These are phyloP conservation scores for Kwoniella botswanensis DNA, from an alignment of 768 basidiomycete genomes.

Conservation along the genomic window DNA sequence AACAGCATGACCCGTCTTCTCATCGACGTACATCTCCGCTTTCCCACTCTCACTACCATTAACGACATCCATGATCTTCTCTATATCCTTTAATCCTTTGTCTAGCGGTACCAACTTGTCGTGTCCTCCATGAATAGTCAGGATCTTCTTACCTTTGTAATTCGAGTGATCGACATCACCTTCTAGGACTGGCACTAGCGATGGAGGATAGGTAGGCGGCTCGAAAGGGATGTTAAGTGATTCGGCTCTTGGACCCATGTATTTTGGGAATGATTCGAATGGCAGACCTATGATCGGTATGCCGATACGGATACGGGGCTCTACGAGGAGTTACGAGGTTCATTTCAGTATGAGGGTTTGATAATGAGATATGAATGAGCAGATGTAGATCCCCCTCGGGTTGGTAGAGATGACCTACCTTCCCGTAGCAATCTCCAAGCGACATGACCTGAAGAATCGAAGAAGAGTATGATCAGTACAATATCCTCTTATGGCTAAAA, in stretches of 20 bases:
- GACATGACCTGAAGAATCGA: slow-evolving; percentile 65
- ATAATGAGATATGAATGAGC: too few relatives aligned
- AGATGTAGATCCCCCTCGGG: too few relatives aligned
- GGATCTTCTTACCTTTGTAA: slow-evolving; percentile 73
- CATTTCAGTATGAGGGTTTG: too few relatives aligned
- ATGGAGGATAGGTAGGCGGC: slow-evolving; percentile 67
- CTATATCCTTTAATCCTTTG: slow-evolving; percentile 67
- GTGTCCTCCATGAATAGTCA: slow-evolving; percentile 70
- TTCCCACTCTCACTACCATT: slow-evolving; percentile 65
- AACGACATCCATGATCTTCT: slow-evolving; percentile 56
- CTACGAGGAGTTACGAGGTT: slow-evolving; percentile 42
- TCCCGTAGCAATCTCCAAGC: slow-evolving; percentile 72
- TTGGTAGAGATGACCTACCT: slow-evolving; percentile 57
- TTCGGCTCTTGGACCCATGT: slow-evolving; percentile 59
- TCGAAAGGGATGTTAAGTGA: slow-evolving; percentile 60
- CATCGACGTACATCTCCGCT: slow-evolving; percentile 66
- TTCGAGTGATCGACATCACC: slow-evolving; percentile 60
- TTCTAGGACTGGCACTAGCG: slow-evolving; percentile 61
- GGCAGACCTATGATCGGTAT: slow-evolving; percentile 73
- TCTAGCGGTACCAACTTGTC: slow-evolving; percentile 73
- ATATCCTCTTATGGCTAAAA: neutral
- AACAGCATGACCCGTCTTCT: slow-evolving; percentile 68
- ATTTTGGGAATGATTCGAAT: slow-evolving; percentile 57
- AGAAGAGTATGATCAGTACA: neutral
- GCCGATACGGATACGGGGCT: slow-evolving; percentile 61